phyloP scores from a whole-genome alignment of 768 basidiomycete species.

The Rhizopogon salebrosus region DNA sequence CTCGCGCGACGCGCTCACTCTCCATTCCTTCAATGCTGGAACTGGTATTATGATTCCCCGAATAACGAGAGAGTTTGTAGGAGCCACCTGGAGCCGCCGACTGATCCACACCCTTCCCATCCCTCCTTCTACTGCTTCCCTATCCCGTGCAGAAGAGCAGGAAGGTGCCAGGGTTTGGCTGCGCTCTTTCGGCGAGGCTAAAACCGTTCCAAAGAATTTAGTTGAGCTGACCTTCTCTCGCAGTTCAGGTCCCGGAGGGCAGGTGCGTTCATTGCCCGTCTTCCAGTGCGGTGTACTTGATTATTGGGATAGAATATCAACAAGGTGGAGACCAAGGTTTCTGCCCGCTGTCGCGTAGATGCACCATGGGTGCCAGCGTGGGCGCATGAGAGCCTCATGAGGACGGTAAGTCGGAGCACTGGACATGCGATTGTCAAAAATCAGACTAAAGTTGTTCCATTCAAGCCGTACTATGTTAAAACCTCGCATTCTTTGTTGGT shows the following conservation, averaged over 20 bases:
- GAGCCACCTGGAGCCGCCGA: constrained; percentile 1
- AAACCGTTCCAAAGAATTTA: constrained; percentile 40
- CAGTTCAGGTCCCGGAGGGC: constrained; percentile 83
- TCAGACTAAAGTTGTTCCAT: background rate
- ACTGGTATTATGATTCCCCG: background rate
- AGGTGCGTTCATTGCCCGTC: constrained; percentile 38
- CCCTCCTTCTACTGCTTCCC: constrained; percentile 36
- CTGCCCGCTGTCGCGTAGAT: constrained; percentile 53
- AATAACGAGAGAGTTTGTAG: background rate
- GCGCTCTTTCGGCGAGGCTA: constrained; percentile 35
- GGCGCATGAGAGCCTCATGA: constrained; percentile 45
- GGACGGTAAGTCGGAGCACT: constrained; percentile 34
- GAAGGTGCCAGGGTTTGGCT: constrained; percentile 53
- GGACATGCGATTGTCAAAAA: background rate
- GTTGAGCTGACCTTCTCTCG: constrained; percentile 68
- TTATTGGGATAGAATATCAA: too few species aligned
- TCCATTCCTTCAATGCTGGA: background rate
- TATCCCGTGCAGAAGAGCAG: constrained; percentile 37
- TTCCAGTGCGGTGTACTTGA: background rate
- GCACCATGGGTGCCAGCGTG: constrained; percentile 66
- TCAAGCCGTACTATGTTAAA: constrained; percentile 52
- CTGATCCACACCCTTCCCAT: constrained; percentile 27
- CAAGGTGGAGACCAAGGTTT: too few species aligned
- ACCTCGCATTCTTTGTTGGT: too few species aligned
- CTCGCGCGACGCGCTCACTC: too few species aligned